Conservation (phyloP, 177 flowering plant genomes). For the Telopea speciosissima region DNA sequence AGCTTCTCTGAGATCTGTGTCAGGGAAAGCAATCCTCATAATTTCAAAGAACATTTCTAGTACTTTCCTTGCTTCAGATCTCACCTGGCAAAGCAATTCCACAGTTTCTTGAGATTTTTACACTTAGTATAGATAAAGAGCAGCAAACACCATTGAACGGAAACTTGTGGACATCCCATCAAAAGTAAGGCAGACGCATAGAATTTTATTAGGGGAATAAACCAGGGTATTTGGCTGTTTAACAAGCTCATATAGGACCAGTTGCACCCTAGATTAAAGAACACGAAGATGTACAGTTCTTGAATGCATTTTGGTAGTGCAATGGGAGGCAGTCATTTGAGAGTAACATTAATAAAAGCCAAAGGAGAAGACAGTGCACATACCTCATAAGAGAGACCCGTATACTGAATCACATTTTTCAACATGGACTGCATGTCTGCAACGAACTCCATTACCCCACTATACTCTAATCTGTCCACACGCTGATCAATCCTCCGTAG, state of each 20-base stretch:
- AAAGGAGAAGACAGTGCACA: background rate
- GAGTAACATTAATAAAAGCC: background rate
- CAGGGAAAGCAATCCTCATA: constrained; percentile 75
- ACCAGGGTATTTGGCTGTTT: too few relatives aligned
- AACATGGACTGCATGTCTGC: constrained; percentile 63
- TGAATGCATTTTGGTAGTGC: background rate
- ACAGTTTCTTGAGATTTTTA: background rate
- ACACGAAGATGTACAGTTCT: too few relatives aligned
- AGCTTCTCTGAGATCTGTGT: constrained; percentile 76
- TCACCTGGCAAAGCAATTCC: constrained; percentile 45
- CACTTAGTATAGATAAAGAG: background rate
- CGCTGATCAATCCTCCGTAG: constrained; percentile 51
- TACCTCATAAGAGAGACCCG: constrained; percentile 76
- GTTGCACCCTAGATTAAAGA: too few relatives aligned
- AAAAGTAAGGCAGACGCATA: too few relatives aligned
- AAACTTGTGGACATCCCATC: too few relatives aligned
- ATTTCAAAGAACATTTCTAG: constrained; percentile 87
- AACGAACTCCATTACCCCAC: constrained; percentile 56
- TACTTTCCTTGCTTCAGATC: constrained; percentile 81
- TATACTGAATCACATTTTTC: constrained; percentile 59
- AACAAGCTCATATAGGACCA: too few relatives aligned
- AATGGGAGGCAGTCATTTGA: background rate
- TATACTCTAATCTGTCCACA: constrained; percentile 50
- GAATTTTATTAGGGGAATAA: too few relatives aligned
- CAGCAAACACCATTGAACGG: too few relatives aligned